A percentile compares a stretch with the other conserved stretches of the same genome.
phyloP scores from a whole-genome alignment of 441 rosid genomes.

The Raphanus hybrid region DNA sequence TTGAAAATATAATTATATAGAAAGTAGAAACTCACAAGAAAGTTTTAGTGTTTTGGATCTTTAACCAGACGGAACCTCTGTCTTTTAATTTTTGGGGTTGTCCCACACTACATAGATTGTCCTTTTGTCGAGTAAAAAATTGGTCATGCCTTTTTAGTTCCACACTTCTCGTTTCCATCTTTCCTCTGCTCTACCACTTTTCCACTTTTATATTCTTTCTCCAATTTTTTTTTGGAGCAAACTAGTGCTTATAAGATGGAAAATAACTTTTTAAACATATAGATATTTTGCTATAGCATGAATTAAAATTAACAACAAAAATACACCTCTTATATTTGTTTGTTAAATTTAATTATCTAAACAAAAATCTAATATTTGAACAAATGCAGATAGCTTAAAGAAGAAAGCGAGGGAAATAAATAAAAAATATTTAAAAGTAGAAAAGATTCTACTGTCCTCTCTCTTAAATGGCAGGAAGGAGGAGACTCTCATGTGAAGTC shows the following conservation, averaged over 20 bases:
- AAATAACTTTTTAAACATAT: too few relatives aligned
- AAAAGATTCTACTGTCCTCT: too few relatives aligned
- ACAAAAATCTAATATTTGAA: too few relatives aligned
- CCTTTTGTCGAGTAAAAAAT: conserved; percentile 29
- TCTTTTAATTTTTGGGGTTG: conserved; percentile 13
- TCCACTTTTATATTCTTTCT: neutral
- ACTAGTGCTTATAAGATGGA: neutral
- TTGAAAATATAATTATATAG: neutral
- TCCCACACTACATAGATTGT: conserved; percentile 25
- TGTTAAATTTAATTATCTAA: too few relatives aligned
- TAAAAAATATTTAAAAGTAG: too few relatives aligned
- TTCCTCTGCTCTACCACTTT: neutral
- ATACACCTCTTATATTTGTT: too few relatives aligned
- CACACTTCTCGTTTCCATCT: conserved; percentile 12
- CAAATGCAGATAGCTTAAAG: too few relatives aligned
- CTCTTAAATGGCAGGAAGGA: too few relatives aligned
- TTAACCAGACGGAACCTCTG: conserved; percentile 39
- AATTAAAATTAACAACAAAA: too few relatives aligned
- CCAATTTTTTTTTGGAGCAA: neutral
- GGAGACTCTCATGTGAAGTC: too few relatives aligned
- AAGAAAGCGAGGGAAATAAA: too few relatives aligned
- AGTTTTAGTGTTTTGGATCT: conserved; percentile 21
- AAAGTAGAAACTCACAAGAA: conserved; percentile 4
- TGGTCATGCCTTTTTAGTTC: conserved; percentile 37
- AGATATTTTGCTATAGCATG: too few relatives aligned